phyloP scores from a whole-genome alignment of 768 basidiomycete genomes.

The Paxillus rubicundulus region DNA sequence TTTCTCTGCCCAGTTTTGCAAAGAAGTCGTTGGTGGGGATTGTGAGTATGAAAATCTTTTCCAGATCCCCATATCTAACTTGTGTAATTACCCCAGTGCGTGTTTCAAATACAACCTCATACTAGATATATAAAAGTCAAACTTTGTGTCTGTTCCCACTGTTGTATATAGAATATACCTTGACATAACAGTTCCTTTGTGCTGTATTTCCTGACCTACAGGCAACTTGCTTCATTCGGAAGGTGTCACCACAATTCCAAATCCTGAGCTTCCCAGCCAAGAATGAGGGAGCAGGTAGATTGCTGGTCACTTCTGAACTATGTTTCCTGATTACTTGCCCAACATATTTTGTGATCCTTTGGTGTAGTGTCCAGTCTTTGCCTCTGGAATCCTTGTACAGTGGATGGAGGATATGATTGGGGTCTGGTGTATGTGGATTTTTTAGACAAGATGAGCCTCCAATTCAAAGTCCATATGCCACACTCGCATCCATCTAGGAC shows the following conservation, averaged over 20 bases:
- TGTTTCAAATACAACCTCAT: conserved; percentile 8
- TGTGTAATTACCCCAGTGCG: neutral
- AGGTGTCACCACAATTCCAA: conserved; percentile 23
- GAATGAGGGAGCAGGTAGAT: conserved; percentile 17
- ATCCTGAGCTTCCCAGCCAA: conserved; percentile 28
- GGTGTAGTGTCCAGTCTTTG: no score
- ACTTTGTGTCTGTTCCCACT: no score
- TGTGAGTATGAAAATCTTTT: conserved; percentile 15
- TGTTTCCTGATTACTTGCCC: no score
- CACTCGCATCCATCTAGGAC: conserved; percentile 1
- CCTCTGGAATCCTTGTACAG: neutral
- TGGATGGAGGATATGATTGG: neutral
- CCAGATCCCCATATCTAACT: conserved; percentile 15
- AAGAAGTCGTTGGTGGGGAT: conserved; percentile 4
- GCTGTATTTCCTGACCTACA: neutral
- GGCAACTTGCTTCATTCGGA: conserved; percentile 3
- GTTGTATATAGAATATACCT: neutral
- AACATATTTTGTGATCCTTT: no score
- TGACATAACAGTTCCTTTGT: conserved; percentile 14
- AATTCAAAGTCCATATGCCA: no score
- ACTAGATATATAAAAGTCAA: no score
- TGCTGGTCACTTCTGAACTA: neutral
- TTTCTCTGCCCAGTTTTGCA: neutral
- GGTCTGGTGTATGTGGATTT: no score
- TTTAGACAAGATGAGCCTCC: no score